phyloP scores from a whole-genome alignment of 2,329 filamentous ascomycete genomes.

The Aureobasidium pullulans region DNA sequence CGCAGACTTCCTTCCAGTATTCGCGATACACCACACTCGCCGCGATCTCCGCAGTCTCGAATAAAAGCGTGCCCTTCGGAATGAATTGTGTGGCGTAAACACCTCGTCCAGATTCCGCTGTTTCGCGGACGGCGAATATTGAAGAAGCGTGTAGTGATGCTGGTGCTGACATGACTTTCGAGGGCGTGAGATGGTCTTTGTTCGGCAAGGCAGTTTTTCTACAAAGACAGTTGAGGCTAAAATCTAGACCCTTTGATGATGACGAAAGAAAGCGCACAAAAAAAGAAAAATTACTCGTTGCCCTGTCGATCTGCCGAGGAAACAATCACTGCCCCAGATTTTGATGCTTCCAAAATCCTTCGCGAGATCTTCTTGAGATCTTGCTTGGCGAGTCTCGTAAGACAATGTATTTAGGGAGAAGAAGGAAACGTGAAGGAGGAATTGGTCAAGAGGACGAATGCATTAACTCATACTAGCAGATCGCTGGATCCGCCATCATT shows the following conservation, averaged over 20 bases:
- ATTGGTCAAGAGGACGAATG: background rate
- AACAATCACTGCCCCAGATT: background rate
- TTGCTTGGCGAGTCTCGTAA: background rate
- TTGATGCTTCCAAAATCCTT: background rate
- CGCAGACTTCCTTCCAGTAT: slow-evolving; percentile 43
- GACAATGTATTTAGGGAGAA: background rate
- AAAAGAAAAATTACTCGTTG: background rate
- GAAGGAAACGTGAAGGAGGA: background rate
- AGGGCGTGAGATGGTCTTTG: background rate
- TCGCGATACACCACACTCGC: slow-evolving; percentile 37
- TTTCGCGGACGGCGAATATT: slow-evolving; percentile 33
- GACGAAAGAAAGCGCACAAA: background rate
- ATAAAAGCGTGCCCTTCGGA: slow-evolving; percentile 29
- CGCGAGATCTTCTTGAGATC: background rate
- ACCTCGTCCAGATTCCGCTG: slow-evolving; percentile 36
- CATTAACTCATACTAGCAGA: background rate
- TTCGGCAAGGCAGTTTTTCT: background rate
- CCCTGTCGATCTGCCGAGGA: background rate
- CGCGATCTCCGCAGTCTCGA: slow-evolving; percentile 31
- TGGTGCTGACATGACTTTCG: slow-evolving; percentile 5
- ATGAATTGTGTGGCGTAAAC: slow-evolving; percentile 35
- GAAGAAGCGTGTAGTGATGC: slow-evolving; percentile 17
- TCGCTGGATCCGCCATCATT: background rate
- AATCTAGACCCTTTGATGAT: background rate
- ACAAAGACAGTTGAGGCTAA: background rate